Evolutionary conservation across 2,329 filamentous ascomycete genomes (phyloP), one percentile per base, ranked within the genome.

Genomic region (Neonectria coccinea): DNA sequence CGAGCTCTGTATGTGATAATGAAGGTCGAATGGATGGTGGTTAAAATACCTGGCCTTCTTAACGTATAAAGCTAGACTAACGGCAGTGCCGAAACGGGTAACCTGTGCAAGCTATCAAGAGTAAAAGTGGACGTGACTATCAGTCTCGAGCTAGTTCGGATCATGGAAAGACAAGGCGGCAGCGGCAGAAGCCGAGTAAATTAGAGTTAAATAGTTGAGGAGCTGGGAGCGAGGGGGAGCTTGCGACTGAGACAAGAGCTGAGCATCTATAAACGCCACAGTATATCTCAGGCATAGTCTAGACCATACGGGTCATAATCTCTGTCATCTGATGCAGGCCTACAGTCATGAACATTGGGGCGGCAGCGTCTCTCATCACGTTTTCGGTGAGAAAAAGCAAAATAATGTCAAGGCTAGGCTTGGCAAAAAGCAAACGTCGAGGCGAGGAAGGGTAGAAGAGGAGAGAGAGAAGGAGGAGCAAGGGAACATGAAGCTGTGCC

Each of bases 261-360:
- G 29, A 51, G 14, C 14, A 29, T 29, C 10, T n/a, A 31, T 50
- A 16, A n/a, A 31, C 47, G 47, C 47, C 47, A 33, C 27, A 18
- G 9, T 27, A 50, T 33, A 50, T 10, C 47, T 33, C 18, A 29
- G 9, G 12, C 47, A 27, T 20, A 33, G 4, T 33, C 47, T 7
- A 51, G 27, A 33, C 47, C n/a, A 20, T 18, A n/a, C 47, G 8
- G 47, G 18, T 7, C 2, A 33, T 51, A 7, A 27, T 51, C 5
- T 6, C n/a, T 12, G 29, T 33, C 47, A 51, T 51, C 47, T 18
- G 47, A 51, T 33, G n/a, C 47, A 51, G 27, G 27, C 47, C 10
- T 51, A 20, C 27, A n/a, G 27, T 20, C 4, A 51, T 51, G 29
- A 10, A 16, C 10, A 51, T 36, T 36, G 33, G 33, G 12, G 33